Evolutionary conservation across 192 early-diverging fungal species (phyloP), one percentile per base, ranked within the genome.

Genomic region (Ambispora gerdemannii): DNA sequence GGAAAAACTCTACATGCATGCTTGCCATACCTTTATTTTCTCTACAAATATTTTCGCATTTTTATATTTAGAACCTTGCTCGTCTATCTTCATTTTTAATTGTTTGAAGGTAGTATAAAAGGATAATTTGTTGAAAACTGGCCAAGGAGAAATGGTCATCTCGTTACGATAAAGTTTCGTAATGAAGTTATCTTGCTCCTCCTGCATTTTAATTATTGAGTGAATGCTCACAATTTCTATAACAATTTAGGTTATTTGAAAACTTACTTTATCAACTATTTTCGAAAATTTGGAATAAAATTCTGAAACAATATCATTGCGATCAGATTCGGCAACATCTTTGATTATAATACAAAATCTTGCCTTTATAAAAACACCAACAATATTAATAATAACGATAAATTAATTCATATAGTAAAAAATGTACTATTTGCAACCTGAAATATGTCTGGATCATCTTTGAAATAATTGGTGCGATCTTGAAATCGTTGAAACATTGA

Each of bases 401-500:
- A 49, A 49, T 17, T 10, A 49, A 17, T 49, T 49, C n/a, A 49
- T 49, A 17, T 49, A 49, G n/a, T 17, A n/a, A 49, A 63, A 27
- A 63, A 17, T 63, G 35, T 63, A 22, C 25, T 28, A 2, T 34
- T 3, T 24, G 3, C 3, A 25, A 70, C 67, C 53, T 70, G 67
- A 38, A 70, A 70, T 17, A 70, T 58, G 22, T 70, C 50, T 20
- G 51, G 6, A 30, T 69, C 51, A 28, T 35, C n/a, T 0, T 30
- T 24, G 4, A 69, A 69, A 36, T 30, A 58, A 24, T 4, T 36
- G 27, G 53, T 28, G 4, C 67, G 52, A 30, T 58, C 72, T 28
- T 73, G 72, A 52, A 73, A 73, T 19, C 72, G 28, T 33, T 73
- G 61, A 31, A 73, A 73, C 62, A 73, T 73, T 53, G 27, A 13